These are phyloP conservation scores for Capsella rubella DNA, from an alignment of 441 rosid genomes.

Conservation along the genomic window DNA sequence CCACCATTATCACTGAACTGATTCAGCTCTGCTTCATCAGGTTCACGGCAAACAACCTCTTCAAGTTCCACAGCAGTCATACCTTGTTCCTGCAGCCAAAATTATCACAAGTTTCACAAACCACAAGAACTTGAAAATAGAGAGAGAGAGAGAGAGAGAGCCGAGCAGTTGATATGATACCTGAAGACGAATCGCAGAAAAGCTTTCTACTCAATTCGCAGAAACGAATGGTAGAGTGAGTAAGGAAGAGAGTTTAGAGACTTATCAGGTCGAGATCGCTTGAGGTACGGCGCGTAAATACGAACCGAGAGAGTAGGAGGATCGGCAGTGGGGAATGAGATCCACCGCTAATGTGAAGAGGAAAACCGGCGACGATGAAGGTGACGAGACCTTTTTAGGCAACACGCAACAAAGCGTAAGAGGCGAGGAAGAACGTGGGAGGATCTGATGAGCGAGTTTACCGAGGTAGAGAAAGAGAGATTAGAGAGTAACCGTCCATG, in stretches of 20 bases:
- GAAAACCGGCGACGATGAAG: constrained; percentile 34
- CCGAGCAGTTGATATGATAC: constrained; percentile 26
- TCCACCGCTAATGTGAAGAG: constrained; percentile 29
- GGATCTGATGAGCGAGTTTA: constrained; percentile 41
- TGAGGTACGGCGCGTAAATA: constrained; percentile 26
- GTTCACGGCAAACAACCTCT: constrained; percentile 45
- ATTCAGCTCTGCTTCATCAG: constrained; percentile 47
- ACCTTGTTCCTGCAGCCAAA: constrained; percentile 42
- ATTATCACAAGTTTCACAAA: background rate
- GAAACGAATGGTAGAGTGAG: background rate
- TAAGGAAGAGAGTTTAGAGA: background rate
- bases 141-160: constrained; percentile 2
- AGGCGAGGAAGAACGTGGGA: constrained; percentile 37
- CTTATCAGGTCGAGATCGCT: constrained; percentile 28
- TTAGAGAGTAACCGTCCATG: constrained; percentile 41
- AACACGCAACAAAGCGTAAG: constrained; percentile 80
- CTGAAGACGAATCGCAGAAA: constrained; percentile 18
- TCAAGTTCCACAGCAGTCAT: constrained; percentile 61
- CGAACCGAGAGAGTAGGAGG: constrained; percentile 14
- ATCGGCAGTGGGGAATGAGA: constrained; percentile 31
- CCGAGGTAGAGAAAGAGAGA: constrained; percentile 34
- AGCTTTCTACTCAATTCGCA: background rate
- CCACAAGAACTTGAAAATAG: background rate
- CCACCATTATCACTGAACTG: constrained; percentile 44
- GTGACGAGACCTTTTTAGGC: constrained; percentile 48